Evolutionary conservation across 2,329 filamentous ascomycete genomes (phyloP).

Genomic region (Akanthomyces dipterigenus): DNA sequence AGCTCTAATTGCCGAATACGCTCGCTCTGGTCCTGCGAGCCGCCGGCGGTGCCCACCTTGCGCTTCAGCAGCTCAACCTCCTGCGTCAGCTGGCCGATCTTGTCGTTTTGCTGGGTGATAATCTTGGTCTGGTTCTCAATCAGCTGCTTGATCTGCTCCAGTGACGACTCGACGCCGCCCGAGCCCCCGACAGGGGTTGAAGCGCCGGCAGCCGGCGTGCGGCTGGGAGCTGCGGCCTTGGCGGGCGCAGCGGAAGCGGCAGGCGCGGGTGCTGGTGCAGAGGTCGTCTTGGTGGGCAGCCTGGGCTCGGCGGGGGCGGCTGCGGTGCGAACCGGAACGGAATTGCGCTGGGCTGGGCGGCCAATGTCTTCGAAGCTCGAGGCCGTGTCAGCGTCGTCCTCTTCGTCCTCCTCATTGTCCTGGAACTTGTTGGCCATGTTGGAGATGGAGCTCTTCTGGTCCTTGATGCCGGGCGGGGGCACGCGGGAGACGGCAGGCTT

Average conservation of each 20-base stretch:
- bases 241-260: slow-evolving; percentile 8
- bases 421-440: slow-evolving; percentile 81
- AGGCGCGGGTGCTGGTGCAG: slow-evolving; percentile 15
- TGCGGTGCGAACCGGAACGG: slow-evolving; percentile 26
- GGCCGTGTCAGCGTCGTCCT: slow-evolving; percentile 52
- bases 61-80: slow-evolving; percentile 80
- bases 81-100: slow-evolving; percentile 61
- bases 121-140: slow-evolving; percentile 72
- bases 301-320: slow-evolving; percentile 30
- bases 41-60: slow-evolving; percentile 50
- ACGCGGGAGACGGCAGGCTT: slow-evolving; percentile 41
- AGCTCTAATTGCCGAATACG: slow-evolving; percentile 61
- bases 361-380: slow-evolving; percentile 84
- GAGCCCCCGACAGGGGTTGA: slow-evolving; percentile 23
- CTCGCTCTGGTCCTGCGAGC: slow-evolving; percentile 57
- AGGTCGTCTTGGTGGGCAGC: slow-evolving; percentile 21
- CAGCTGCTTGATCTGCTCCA: slow-evolving; percentile 71
- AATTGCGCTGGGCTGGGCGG: slow-evolving; percentile 61
- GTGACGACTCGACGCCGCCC: slow-evolving; percentile 52
- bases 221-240: slow-evolving; percentile 27
- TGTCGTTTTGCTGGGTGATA: slow-evolving; percentile 68
- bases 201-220: slow-evolving; percentile 24
- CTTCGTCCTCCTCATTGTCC: slow-evolving; percentile 59
- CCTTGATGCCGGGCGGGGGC: slow-evolving; percentile 64
- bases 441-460: slow-evolving; percentile 82